Percentiles rank a stretch among this genome's conserved stretches.
phyloP scores from a whole-genome alignment of 1,139 yeast genomes.

The Pichia sp. region DNA sequence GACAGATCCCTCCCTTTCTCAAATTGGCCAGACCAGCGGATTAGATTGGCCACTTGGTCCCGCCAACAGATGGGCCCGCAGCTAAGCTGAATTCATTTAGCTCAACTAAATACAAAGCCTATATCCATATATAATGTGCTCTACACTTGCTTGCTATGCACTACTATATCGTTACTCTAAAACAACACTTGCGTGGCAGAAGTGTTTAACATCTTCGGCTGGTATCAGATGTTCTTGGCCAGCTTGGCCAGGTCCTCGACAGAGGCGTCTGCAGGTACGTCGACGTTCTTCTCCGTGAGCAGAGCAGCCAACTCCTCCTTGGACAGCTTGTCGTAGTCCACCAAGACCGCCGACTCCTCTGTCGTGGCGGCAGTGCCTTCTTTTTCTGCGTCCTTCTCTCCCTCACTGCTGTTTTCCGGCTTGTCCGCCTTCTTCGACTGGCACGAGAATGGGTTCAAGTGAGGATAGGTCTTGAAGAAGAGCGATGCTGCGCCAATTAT shows the following conservation, averaged over 20 bases:
- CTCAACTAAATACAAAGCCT: neutral
- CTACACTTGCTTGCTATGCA: neutral
- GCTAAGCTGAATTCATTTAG: too few relatives aligned
- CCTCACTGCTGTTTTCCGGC: slow-evolving; percentile 19
- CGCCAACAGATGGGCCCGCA: too few relatives aligned
- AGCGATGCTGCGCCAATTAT: slow-evolving; percentile 44
- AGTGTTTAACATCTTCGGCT: neutral
- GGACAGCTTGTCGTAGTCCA: neutral
- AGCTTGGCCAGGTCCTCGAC: slow-evolving; percentile 46
- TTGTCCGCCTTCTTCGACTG: slow-evolving; percentile 9
- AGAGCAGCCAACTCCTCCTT: slow-evolving; percentile 38
- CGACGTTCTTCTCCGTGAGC: slow-evolving; percentile 40
- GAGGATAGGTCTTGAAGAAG: slow-evolving; percentile 50
- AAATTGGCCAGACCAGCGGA: neutral
- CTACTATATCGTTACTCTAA: neutral
- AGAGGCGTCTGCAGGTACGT: slow-evolving; percentile 45
- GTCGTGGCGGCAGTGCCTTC: neutral
- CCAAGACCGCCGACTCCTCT: slow-evolving; percentile 6
- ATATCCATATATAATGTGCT: neutral
- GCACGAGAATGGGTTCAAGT: slow-evolving; percentile 32
- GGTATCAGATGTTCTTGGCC: slow-evolving; percentile 37
- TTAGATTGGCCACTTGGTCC: too few relatives aligned
- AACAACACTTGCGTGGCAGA: neutral
- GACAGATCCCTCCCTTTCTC: too few relatives aligned
- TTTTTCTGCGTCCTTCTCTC: slow-evolving; percentile 15